These are phyloP conservation scores for Neofusicoccum kwambonambiense DNA, from an alignment of 2,329 filamentous ascomycete species.

Conservation along the genomic window DNA sequence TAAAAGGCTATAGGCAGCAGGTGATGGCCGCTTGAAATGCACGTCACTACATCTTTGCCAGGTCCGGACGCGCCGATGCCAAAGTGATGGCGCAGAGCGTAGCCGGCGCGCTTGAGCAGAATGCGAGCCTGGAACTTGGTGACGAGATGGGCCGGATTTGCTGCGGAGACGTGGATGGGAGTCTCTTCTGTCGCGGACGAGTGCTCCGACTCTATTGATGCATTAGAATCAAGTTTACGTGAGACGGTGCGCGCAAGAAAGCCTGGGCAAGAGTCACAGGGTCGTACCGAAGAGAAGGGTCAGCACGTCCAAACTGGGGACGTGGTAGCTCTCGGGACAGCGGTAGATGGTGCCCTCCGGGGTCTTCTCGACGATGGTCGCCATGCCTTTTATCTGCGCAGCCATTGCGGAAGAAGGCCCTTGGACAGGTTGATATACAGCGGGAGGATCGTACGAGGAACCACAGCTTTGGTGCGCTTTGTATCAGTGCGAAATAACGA, in stretches of 20 bases:
- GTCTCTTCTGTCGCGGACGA: conserved; percentile 47
- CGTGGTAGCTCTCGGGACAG: conserved; percentile 31
- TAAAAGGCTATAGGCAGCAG: conserved; percentile 56
- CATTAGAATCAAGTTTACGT: conserved; percentile 10
- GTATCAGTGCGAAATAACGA: background rate
- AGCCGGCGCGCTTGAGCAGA: conserved; percentile 54
- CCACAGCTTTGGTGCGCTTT: background rate
- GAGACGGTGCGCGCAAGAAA: background rate
- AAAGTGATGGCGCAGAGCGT: conserved; percentile 56
- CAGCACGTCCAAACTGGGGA: conserved; percentile 41
- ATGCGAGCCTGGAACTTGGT: conserved; percentile 53
- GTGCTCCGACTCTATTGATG: conserved; percentile 28
- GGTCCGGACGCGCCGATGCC: conserved; percentile 52
- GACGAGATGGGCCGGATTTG: conserved; percentile 53
- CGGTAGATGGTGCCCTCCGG: conserved; percentile 31
- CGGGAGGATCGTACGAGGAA: background rate
- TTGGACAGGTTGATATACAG: background rate
- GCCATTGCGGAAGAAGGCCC: background rate
- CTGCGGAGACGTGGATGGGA: conserved; percentile 57
- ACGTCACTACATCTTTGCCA: conserved; percentile 52
- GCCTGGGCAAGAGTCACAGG: no score
- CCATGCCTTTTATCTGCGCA: conserved; percentile 23
- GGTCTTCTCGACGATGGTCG: conserved; percentile 35
- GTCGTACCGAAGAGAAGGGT: conserved; percentile 42
- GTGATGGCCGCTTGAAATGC: conserved; percentile 57